Conservation (phyloP, 225 moss, liverwort and hornwort species). For the Anthoceros angustus region DNA sequence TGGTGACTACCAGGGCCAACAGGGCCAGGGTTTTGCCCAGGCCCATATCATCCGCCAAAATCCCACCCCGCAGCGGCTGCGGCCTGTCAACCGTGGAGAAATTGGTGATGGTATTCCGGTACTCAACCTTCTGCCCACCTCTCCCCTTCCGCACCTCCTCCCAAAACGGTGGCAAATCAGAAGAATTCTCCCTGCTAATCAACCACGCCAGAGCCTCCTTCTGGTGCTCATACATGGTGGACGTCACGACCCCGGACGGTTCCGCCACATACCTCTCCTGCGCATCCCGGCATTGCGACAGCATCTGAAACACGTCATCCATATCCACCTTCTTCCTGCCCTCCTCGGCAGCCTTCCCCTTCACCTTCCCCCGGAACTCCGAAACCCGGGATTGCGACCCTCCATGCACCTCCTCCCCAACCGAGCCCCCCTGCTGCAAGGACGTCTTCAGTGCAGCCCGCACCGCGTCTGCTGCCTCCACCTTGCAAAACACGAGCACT, state of each 20-base stretch:
- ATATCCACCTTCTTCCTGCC: constrained; percentile 21
- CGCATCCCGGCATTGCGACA: constrained; percentile 16
- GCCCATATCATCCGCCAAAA: constrained; percentile 51
- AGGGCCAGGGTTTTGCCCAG: constrained; percentile 40
- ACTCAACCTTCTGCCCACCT: constrained; percentile 16
- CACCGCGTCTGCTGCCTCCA: constrained; percentile 15
- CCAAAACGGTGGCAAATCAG: constrained; percentile 39
- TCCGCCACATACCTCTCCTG: constrained; percentile 26
- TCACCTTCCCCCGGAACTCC: constrained; percentile 2
- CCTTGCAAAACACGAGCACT: constrained; percentile 30
- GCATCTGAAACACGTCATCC: constrained; percentile 30
- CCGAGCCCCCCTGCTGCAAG: not conserved
- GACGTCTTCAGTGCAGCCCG: constrained; percentile 14
- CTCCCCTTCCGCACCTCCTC: constrained; percentile 14
- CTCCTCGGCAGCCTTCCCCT: constrained; percentile 6
- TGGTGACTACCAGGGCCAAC: constrained; percentile 34
- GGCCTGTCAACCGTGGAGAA: constrained; percentile 28
- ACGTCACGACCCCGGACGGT: constrained; percentile 22
- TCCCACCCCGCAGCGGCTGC: constrained; percentile 30
- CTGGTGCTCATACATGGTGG: constrained; percentile 34
- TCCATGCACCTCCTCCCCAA: not conserved
- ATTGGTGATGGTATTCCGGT: constrained; percentile 38
- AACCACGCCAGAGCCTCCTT: constrained; percentile 49
- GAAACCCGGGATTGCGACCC: not conserved
- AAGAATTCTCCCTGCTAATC: constrained; percentile 31